These are phyloP conservation scores for Globisporangium cederbergense DNA, from an alignment of 352 stramenopile genomes.

Conservation along the genomic window DNA sequence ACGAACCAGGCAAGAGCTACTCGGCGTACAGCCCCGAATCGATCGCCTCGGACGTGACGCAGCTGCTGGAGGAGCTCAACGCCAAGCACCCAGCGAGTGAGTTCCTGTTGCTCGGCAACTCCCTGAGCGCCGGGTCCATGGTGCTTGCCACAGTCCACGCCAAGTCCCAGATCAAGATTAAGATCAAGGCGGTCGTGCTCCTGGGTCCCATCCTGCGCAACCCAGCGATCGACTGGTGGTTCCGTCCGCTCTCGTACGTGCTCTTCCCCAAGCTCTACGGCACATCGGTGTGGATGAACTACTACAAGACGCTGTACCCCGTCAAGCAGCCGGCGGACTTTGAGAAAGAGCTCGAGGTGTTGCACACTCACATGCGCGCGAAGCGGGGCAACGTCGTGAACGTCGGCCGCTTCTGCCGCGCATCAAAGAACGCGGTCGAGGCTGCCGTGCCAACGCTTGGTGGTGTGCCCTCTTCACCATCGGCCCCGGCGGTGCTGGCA, in stretches of 20 bases:
- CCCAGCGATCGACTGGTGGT: slow-evolving; percentile 24
- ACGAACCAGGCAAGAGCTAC: slow-evolving; percentile 13
- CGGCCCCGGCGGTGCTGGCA: slow-evolving; percentile 22
- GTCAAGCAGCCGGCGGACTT: slow-evolving; percentile 24
- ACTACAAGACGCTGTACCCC: slow-evolving; percentile 37
- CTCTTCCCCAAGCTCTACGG: slow-evolving; percentile 32
- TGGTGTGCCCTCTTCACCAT: too few relatives aligned
- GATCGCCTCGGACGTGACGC: slow-evolving; percentile 24
- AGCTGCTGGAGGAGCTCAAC: slow-evolving; percentile 25
- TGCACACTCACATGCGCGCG: slow-evolving; percentile 20
- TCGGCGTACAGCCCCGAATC: slow-evolving; percentile 31
- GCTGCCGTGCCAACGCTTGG: slow-evolving; percentile 12
- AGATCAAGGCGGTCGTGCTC: slow-evolving; percentile 25
- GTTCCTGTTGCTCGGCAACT: slow-evolving; percentile 41
- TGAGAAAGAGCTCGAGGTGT: slow-evolving; percentile 23
- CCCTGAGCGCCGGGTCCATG: slow-evolving; percentile 32
- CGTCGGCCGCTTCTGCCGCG: slow-evolving; percentile 21
- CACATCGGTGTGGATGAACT: slow-evolving; percentile 25
- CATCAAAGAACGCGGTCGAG: slow-evolving; percentile 24
- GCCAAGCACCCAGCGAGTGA: slow-evolving; percentile 15
- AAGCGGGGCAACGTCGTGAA: slow-evolving; percentile 25
- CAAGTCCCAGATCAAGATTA: neutral
- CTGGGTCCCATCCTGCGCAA: slow-evolving; percentile 33
- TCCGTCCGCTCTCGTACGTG: slow-evolving; percentile 30
- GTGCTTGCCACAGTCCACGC: slow-evolving; percentile 21